Evolutionary conservation across 805 yeast genomes (phyloP).

Genomic region (Lipomyces yamanashiensis): DNA sequence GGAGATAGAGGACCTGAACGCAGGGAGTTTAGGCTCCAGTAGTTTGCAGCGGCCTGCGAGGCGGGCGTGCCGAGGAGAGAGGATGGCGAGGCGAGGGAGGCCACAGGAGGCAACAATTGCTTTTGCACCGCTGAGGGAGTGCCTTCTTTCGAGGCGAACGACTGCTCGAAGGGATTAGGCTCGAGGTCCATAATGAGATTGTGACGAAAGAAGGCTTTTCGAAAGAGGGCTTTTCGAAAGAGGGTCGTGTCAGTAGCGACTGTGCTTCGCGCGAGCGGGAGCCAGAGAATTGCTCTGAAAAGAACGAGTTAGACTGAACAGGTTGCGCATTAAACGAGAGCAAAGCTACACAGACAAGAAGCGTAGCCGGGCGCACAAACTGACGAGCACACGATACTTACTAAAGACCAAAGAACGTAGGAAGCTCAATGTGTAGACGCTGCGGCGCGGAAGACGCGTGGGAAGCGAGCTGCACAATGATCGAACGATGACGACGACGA

Average conservation of each 20-base stretch:
- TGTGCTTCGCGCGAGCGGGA: background rate
- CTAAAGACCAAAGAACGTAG: background rate
- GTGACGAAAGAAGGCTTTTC: background rate
- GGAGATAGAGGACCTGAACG: conserved; percentile 48
- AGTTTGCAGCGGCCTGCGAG: conserved; percentile 22
- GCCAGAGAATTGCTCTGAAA: no score
- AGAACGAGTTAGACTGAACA: background rate
- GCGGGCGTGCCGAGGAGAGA: conserved; percentile 27
- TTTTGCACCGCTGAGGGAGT: conserved; percentile 23
- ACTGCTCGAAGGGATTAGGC: conserved; percentile 93
- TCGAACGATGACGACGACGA: conserved; percentile 30
- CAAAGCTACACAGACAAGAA: background rate
- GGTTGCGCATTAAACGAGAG: background rate
- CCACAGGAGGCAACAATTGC: conserved; percentile 37
- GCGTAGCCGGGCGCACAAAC: background rate
- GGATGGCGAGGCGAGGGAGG: conserved; percentile 38
- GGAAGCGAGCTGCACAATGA: conserved; percentile 17
- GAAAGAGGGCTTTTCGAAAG: background rate
- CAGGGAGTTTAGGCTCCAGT: conserved; percentile 37
- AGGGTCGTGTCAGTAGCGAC: background rate
- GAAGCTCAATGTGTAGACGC: background rate
- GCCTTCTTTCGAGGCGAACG: conserved; percentile 70
- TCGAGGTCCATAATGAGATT: conserved; percentile 65
- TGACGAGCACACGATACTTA: background rate
- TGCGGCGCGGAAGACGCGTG: conserved; percentile 18